These are phyloP conservation scores for Hirsutella thompsonii DNA, from an alignment of 2,329 filamentous ascomycete species.

Conservation along the genomic window DNA sequence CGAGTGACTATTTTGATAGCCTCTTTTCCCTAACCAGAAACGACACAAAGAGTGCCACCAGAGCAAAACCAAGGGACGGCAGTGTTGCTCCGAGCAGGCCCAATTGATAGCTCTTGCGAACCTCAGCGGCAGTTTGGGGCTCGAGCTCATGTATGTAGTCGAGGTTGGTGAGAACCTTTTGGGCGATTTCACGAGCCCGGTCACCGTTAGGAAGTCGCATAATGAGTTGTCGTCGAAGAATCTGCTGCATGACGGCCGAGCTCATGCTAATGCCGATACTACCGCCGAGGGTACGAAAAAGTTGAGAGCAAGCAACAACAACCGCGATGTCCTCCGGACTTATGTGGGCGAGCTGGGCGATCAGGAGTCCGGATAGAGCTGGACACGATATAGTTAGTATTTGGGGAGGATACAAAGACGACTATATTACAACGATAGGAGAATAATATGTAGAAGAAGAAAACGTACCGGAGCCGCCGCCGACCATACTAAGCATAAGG, in stretches of 20 bases:
- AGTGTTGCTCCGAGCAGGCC: constrained; percentile 27
- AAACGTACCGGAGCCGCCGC: constrained; percentile 21
- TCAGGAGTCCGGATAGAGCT: constrained; percentile 58
- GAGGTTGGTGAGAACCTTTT: constrained; percentile 55
- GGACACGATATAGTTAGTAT: no score
- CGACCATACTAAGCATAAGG: constrained; percentile 33
- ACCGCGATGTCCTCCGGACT: constrained; percentile 40
- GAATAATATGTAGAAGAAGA: no score
- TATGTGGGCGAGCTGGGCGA: constrained; percentile 60
- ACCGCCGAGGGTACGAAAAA: constrained; percentile 70
- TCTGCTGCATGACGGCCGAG: constrained; percentile 59
- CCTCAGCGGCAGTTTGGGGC: constrained; percentile 42
- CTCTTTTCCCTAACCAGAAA: no score
- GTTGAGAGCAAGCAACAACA: constrained; percentile 50
- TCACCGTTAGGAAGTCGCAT: constrained; percentile 39
- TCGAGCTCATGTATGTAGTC: constrained; percentile 55
- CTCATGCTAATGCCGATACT: constrained; percentile 60
- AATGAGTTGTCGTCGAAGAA: constrained; percentile 44
- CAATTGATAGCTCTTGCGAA: constrained; percentile 52
- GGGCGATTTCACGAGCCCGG: constrained; percentile 52
- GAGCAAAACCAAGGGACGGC: constrained; percentile 20
- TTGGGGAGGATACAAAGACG: no score
- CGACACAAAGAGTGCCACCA: no score
- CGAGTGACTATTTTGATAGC: no score
- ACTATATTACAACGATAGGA: constrained; percentile 14